Evolutionary conservation across 2,329 filamentous ascomycete species (phyloP), one percentile per base, ranked within the genome.

Genomic region (Alternaria consortialis): DNA sequence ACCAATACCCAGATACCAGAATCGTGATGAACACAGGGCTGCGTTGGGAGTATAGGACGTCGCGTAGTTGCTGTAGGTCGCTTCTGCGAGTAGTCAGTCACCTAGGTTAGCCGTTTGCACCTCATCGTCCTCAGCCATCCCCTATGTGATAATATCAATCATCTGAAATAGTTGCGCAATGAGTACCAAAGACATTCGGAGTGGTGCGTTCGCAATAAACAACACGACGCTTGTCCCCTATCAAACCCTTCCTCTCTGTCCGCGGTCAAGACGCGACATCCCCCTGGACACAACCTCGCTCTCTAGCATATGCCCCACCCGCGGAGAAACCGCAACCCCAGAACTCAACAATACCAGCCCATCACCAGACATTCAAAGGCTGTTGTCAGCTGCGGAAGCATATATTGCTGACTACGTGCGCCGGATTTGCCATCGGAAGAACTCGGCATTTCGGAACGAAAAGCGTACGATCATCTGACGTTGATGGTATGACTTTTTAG

Each of bases 401-500:
- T 27, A 4, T 7, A 3, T 6, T 20, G 17, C 25, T 23, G 20
- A 15, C 39, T 12, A 6, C 2, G 17, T 23, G 7, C 44, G 31
- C 13, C 5, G 25, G 46, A 12, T 31, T 25, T 48, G 11, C 46
- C 12, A n/a, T 9, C 34, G 48, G 48, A 52, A 52, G 36, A 52
- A 52, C 13, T 39, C 48, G 47, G 47, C 47, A 37, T 37, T 51
- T 17, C 31, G 48, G 23, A 25, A 17, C 4, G 9, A 27, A 25
- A 25, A 17, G 31, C 46, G 31, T 25, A 9, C 17, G 15, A 48
- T 7, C 31, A 39, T 39, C 34, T 32, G 48, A 39, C n/a, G 34
- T 36, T 39, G 23, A 52, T 52, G 48, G 48, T n/a, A 23, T 52
- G 48, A 52, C 34, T 27, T 52, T 40, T 52, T 52, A 29, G 48